Conservation (phyloP, 2,329 filamentous ascomycete genomes). For the Clathrospora elynae region DNA sequence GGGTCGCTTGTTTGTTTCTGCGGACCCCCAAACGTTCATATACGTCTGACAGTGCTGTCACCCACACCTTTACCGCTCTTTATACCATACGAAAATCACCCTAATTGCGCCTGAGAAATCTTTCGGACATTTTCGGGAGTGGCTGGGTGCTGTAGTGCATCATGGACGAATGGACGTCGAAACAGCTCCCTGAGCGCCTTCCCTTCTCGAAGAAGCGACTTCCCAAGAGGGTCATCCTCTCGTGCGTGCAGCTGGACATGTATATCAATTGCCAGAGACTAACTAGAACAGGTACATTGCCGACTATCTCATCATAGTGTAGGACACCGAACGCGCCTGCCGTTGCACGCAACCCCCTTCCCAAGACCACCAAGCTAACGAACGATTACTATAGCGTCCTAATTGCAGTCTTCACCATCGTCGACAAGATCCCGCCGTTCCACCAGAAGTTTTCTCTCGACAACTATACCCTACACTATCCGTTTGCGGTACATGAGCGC, state of each 20-base stretch:
- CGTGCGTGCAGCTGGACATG: slow-evolving; percentile 48
- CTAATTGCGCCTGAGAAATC: slow-evolving; percentile 13
- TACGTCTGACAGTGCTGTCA: slow-evolving; percentile 9
- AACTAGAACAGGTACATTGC: slow-evolving; percentile 56
- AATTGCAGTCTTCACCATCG: slow-evolving; percentile 57
- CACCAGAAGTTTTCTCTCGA: slow-evolving; percentile 63
- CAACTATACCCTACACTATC: slow-evolving; percentile 64
- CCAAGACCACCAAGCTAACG: slow-evolving; percentile 26
- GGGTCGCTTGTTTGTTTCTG: slow-evolving; percentile 34
- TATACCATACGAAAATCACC: slow-evolving; percentile 9
- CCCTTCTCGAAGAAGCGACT: slow-evolving; percentile 61
- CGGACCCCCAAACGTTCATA: slow-evolving; percentile 16
- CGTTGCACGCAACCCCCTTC: slow-evolving; percentile 45
- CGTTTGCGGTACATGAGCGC: slow-evolving; percentile 61
- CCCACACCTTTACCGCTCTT: slow-evolving; percentile 11
- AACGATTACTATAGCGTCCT: slow-evolving; percentile 51
- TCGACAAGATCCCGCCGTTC: slow-evolving; percentile 61
- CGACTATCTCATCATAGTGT: slow-evolving; percentile 66
- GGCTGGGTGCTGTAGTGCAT: slow-evolving; percentile 28
- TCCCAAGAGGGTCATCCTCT: slow-evolving; percentile 57
- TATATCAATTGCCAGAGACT: slow-evolving; percentile 18
- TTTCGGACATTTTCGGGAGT: slow-evolving; percentile 12
- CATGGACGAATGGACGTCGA: slow-evolving; percentile 46
- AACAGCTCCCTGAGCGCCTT: slow-evolving; percentile 53
- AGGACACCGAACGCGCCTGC: slow-evolving; percentile 36